phyloP scores from a whole-genome alignment of 257 asterid species.

The Lavandula angustifolia region DNA sequence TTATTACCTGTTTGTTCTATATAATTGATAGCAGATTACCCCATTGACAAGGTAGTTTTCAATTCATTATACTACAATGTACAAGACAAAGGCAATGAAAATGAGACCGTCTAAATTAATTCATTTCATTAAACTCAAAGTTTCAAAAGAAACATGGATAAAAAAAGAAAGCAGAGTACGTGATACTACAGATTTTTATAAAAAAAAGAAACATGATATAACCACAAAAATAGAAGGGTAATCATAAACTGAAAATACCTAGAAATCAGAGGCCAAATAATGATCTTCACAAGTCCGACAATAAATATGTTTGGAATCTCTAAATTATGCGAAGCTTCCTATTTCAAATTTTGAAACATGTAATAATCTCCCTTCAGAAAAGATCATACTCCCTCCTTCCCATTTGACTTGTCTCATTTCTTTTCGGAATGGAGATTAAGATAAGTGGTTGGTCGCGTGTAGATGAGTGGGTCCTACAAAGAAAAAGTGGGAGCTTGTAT shows the following conservation, averaged over 20 bases:
- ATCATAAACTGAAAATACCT: not conserved
- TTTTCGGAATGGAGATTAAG: too few species aligned
- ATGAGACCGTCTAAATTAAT: not conserved
- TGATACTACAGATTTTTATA: not conserved
- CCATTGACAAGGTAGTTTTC: not conserved
- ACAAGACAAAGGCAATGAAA: not conserved
- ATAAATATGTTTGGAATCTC: too few species aligned
- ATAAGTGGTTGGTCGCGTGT: too few species aligned
- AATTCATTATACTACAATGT: not conserved
- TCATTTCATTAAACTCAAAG: not conserved
- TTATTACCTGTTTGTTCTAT: not conserved
- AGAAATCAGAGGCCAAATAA: not conserved
- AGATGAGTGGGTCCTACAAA: too few species aligned
- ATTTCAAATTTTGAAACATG: too few species aligned
- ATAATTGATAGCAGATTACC: not conserved
- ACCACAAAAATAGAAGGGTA: not conserved
- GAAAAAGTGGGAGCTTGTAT: too few species aligned
- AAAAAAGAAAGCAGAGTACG: not conserved
- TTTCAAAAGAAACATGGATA: not conserved
- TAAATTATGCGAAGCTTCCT: too few species aligned
- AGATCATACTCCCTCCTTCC: too few species aligned
- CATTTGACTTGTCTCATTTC: too few species aligned
- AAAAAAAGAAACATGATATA: not conserved
- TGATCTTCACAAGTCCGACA: too few species aligned
- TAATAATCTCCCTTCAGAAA: too few species aligned